Evolutionary conservation across 73 alveolate genomes (phyloP).

Genomic region (Urostyla sp.): DNA sequence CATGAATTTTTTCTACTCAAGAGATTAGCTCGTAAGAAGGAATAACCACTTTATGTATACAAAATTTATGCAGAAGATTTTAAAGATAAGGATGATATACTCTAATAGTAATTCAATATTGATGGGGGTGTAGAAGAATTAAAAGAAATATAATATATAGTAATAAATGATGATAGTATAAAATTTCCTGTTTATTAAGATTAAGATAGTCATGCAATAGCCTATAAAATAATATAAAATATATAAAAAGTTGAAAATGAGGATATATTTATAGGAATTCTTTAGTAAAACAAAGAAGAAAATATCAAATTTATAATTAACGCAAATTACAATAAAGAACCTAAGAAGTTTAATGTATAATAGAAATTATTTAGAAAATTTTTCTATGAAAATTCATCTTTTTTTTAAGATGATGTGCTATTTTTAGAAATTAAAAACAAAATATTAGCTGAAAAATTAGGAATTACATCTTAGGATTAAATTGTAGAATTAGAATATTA

Average conservation of each 20-base stretch:
- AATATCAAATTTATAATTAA: conserved; percentile 32
- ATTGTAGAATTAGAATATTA: conserved; percentile 1
- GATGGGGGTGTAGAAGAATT: conserved; percentile 3
- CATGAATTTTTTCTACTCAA: conserved; percentile 12
- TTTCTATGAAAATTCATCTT: conserved; percentile 44
- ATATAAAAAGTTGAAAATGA: conserved; percentile 10
- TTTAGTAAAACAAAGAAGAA: conserved; percentile 18
- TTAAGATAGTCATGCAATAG: neutral
- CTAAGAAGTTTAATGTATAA: conserved; percentile 15
- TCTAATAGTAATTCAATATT: conserved; percentile 1
- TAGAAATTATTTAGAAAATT: conserved; percentile 26
- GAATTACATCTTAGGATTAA: neutral
- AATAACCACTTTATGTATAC: neutral
- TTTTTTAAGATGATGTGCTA: conserved; percentile 15
- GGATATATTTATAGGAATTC: conserved; percentile 24
- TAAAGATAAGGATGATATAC: neutral
- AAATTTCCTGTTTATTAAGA: conserved; percentile 27
- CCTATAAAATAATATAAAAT: conserved; percentile 2
- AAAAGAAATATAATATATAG: neutral
- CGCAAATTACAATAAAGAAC: neutral
- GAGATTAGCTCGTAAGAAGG: conserved; percentile 40
- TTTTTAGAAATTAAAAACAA: conserved; percentile 22
- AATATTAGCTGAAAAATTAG: conserved; percentile 20
- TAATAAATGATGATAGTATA: conserved; percentile 37
- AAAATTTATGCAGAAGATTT: conserved; percentile 20